A percentile compares a stretch with the other conserved stretches of the same genome.
phyloP scores from a whole-genome alignment of 1,139 yeast genomes.

The Yamadazyma trypodendri region DNA sequence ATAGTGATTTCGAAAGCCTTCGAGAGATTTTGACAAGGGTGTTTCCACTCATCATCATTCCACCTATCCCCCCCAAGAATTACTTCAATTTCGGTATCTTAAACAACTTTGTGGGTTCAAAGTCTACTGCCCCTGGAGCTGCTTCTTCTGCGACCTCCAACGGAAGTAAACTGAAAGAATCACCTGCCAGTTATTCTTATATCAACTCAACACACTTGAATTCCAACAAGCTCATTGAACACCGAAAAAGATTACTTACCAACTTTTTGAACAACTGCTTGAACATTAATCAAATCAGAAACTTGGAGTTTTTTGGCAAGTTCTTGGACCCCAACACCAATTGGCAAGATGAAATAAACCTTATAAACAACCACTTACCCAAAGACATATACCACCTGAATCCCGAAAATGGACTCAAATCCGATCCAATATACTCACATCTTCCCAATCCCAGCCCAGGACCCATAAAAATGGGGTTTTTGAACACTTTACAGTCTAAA shows the following conservation, averaged over 20 bases:
- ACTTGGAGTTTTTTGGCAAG: conserved; percentile 64
- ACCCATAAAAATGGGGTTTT: conserved; percentile 36
- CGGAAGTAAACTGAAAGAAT: conserved; percentile 7
- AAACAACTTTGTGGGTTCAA: conserved; percentile 29
- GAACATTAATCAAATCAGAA: conserved; percentile 52
- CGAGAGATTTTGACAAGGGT: conserved; percentile 66
- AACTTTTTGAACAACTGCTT: conserved; percentile 78
- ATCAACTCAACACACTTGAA: conserved; percentile 45
- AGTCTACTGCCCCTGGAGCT: conserved; percentile 6
- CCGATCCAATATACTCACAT: conserved; percentile 57
- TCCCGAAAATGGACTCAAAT: conserved; percentile 54
- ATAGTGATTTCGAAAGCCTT: conserved; percentile 87
- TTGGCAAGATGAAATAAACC: conserved; percentile 59
- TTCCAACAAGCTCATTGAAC: conserved; percentile 46
- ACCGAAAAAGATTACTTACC: conserved; percentile 73
- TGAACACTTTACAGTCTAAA: conserved; percentile 28
- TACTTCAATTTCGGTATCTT: conserved; percentile 38
- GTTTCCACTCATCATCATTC: conserved; percentile 81
- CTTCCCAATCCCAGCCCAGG: conserved; percentile 54
- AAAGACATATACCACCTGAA: conserved; percentile 50
- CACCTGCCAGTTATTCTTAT: conserved; percentile 30
- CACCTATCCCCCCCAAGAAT: conserved; percentile 96
- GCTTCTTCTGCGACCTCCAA: conserved; percentile 2
- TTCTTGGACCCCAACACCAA: conserved; percentile 83
- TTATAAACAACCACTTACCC: conserved; percentile 41